Conservation (phyloP, 2,329 filamentous ascomycete species). For the Alternaria consortialis region DNA sequence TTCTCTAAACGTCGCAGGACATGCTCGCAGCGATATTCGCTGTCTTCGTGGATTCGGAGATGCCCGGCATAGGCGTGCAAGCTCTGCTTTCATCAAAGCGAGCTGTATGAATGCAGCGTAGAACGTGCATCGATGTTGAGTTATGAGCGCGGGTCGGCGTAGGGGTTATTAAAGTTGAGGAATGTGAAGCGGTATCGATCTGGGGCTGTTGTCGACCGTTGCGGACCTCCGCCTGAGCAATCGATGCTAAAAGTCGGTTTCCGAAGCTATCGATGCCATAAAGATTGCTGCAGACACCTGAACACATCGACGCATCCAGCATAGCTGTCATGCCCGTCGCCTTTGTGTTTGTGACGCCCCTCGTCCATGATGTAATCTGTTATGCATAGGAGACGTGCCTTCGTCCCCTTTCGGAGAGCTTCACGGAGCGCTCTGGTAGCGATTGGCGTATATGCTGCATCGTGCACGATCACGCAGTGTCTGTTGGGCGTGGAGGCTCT, state of each 20-base stretch:
- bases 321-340: not conserved
- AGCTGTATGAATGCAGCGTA: not conserved
- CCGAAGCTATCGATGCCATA: not conserved
- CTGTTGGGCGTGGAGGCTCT: not conserved
- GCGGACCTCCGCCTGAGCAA: not conserved
- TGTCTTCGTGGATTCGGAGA: not conserved
- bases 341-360: not conserved
- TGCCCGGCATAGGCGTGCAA: not conserved
- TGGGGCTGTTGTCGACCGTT: not conserved
- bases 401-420: not conserved
- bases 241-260: not conserved
- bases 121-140: not conserved
- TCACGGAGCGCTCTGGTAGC: not conserved
- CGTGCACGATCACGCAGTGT: not conserved
- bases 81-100: not conserved
- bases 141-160: not conserved
- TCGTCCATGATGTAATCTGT: not conserved
- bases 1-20: not conserved
- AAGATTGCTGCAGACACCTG: not conserved
- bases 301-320: not conserved
- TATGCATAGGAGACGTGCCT: not conserved
- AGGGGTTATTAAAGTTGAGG: not conserved
- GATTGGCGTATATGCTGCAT: not conserved
- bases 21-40: not conserved
- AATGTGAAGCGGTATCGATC: not conserved